phyloP scores from a whole-genome alignment of 2,329 filamentous ascomycete species.

The Dothidotthia symphoricarpi region DNA sequence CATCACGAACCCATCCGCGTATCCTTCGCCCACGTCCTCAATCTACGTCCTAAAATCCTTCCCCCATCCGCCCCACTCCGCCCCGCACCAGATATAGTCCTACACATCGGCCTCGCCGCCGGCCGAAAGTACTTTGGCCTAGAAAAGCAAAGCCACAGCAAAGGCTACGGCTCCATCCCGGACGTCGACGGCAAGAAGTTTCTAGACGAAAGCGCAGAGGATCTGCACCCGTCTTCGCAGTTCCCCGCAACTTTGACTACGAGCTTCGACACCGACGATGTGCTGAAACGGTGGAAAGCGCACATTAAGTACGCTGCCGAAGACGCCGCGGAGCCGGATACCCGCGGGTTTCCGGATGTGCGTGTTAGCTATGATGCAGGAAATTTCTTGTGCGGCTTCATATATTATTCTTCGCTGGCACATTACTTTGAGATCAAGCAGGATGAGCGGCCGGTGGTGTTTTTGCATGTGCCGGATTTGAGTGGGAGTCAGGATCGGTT shows the following conservation, averaged over 20 bases:
- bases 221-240: background rate
- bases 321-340: background rate
- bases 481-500: constrained; percentile 26
- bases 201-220: constrained; percentile 15
- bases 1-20: constrained; percentile 38
- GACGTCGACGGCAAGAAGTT: constrained; percentile 38
- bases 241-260: constrained; percentile 27
- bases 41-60: constrained; percentile 30
- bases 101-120: constrained; percentile 43
- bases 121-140: constrained; percentile 38
- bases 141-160: constrained; percentile 30
- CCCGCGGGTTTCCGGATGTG: constrained; percentile 21
- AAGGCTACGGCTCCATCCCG: constrained; percentile 31
- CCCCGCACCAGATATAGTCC: constrained; percentile 31
- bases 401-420: constrained; percentile 38
- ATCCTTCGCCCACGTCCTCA: constrained; percentile 32
- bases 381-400: constrained; percentile 41
- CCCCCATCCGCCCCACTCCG: constrained; percentile 17
- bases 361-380: constrained; percentile 33
- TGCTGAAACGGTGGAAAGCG: constrained; percentile 32
- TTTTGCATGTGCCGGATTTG: constrained; percentile 40
- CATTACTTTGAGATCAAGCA: constrained; percentile 24
- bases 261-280: constrained; percentile 32
- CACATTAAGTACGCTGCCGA: constrained; percentile 11
- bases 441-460: constrained; percentile 31